Evolutionary conservation across 306 rosid species (phyloP), one percentile per base, ranked within the genome.

Genomic region (Boehmeria nivea): DNA sequence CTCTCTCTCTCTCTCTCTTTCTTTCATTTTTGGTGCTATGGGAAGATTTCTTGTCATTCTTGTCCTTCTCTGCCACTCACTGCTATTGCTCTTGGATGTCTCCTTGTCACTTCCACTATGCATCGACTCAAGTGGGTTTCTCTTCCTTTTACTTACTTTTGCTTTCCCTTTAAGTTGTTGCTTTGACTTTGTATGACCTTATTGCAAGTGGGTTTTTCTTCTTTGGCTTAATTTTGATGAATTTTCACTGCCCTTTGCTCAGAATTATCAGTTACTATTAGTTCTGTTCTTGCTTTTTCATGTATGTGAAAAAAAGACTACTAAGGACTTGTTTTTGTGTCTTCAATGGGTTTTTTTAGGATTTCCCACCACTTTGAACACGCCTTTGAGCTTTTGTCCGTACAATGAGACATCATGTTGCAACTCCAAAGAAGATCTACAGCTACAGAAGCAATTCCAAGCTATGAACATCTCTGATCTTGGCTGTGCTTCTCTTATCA

Each of bases 401-500:
- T 83, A 85, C 59, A 85, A 85, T 59, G 90, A 76, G 67, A 87
- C 84, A 64, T 54, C 88, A 13, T 93, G 99, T 70, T 93, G 99
- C 78, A 75, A 93, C 65, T 61, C 94, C 53, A 73, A 74, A 2
- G 71, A 77, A 79, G 99, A 93, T 85, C 65, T 64, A 37, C 71
- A 61, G 48, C 45, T 88, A 48, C 67, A 81, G 72, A 81, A 81
- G 71, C 84, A 83, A 52, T 83, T 83, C 66, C 72, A 70, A 69
- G 54, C 52, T 33, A 81, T 81, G 95, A 77, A 85, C 52, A 62
- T 85, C 22, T 85, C 96, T 76, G 79, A 74, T 66, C 40, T 76
- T 63, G 72, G 48, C 44, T 93, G 99, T 68, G 75, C 90, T 71
- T 72, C 95, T 3, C 66, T 81, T 54, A 22, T 93, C 57, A 93